Percentiles rank a stretch among this genome's conserved stretches.
These are phyloP conservation scores for Macadamia tetraphylla DNA, from an alignment of 164 flowering plant species.

Conservation along the genomic window DNA sequence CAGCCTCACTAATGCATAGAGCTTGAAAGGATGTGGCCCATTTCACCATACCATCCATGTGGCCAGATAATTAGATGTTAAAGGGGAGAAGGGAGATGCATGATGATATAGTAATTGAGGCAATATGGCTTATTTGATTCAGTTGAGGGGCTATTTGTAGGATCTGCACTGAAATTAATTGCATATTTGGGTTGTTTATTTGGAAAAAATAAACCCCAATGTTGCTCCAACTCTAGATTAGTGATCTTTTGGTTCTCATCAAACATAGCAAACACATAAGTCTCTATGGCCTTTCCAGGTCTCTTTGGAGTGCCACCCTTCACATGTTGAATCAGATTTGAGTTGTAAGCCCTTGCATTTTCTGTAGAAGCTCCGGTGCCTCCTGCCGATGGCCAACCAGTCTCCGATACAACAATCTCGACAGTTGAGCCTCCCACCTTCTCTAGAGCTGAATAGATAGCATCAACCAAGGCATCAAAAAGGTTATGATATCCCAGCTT, in stretches of 20 bases:
- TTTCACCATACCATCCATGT: no score
- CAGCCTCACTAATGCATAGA: no score
- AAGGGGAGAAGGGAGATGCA: no score
- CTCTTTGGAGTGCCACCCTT: slow-evolving; percentile 19
- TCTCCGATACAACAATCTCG: slow-evolving; percentile 18
- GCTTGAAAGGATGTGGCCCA: no score
- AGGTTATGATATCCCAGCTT: slow-evolving; percentile 25
- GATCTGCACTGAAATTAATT: slow-evolving; percentile 8
- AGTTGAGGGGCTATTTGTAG: no score
- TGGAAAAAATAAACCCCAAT: slow-evolving; percentile 20
- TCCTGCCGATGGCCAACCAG: slow-evolving; percentile 24
- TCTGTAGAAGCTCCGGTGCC: slow-evolving; percentile 7
- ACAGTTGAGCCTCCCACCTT: background rate
- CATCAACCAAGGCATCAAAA: slow-evolving; percentile 28
- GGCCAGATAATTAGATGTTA: no score
- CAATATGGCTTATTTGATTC: no score
- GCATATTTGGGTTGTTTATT: slow-evolving; percentile 13
- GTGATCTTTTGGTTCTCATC: slow-evolving; percentile 19
- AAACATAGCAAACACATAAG: slow-evolving; percentile 27
- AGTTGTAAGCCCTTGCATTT: slow-evolving; percentile 17
- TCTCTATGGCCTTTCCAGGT: slow-evolving; percentile 16
- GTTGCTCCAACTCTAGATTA: background rate
- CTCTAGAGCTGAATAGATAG: slow-evolving; percentile 28
- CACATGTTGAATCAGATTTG: slow-evolving; percentile 19
- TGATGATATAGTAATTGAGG: no score